These are phyloP conservation scores for Penstemon davidsonii DNA, from an alignment of 257 asterid species.

Conservation along the genomic window DNA sequence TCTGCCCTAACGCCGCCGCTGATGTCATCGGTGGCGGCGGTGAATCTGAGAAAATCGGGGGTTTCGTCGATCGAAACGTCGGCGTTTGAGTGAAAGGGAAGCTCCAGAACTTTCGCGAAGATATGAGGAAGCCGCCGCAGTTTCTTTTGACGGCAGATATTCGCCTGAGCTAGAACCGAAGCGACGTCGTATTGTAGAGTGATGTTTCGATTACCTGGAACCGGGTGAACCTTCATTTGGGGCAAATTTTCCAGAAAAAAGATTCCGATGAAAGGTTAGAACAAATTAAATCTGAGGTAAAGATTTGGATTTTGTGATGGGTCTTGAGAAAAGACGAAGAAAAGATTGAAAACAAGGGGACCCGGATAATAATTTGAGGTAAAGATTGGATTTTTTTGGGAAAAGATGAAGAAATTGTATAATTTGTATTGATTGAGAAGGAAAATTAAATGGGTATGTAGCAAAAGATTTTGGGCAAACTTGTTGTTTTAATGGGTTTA, in stretches of 20 bases:
- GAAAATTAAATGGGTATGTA: neutral
- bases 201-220: slow-evolving; percentile 49
- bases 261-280: neutral
- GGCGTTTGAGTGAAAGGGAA: slow-evolving; percentile 65
- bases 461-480: neutral
- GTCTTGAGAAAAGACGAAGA: neutral
- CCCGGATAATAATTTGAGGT: neutral
- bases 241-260: neutral
- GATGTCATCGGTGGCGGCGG: slow-evolving; percentile 50
- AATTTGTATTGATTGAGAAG: neutral
- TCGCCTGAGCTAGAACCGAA: slow-evolving; percentile 46
- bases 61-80: slow-evolving; percentile 59
- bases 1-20: slow-evolving; percentile 53
- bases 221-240: slow-evolving; percentile 68
- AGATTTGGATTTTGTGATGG: neutral
- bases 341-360: neutral
- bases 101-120: slow-evolving; percentile 71
- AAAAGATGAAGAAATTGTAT: neutral
- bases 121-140: slow-evolving; percentile 76
- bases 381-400: neutral
- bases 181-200: slow-evolving; percentile 60
- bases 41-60: slow-evolving; percentile 45
- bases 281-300: neutral
- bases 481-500: neutral
- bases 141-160: slow-evolving; percentile 54